Percentiles rank a stretch among this genome's conserved stretches.
Evolutionary conservation across 768 basidiomycete species (phyloP).

Genomic region (Trametes elegans): DNA sequence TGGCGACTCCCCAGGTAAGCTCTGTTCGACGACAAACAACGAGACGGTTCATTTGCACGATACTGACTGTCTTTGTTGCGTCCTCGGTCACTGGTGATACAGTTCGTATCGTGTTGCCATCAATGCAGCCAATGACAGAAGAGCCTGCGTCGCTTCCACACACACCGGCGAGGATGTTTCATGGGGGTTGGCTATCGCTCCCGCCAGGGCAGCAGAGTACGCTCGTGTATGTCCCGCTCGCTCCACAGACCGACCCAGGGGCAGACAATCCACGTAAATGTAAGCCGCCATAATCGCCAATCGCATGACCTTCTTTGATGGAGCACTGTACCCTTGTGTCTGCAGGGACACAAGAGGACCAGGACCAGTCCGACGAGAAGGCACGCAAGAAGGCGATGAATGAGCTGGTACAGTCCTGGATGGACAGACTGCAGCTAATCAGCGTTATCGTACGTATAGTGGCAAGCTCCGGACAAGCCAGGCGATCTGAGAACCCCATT

Average conservation of each 20-base stretch:
- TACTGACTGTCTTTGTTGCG: background rate
- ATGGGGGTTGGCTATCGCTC: background rate
- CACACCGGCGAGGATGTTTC: background rate
- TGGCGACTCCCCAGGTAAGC: too few relatives aligned
- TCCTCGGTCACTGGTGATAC: background rate
- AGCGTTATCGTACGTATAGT: constrained; percentile 51
- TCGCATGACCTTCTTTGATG: background rate
- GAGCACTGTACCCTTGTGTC: background rate
- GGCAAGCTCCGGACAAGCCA: too few relatives aligned
- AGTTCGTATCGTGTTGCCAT: background rate
- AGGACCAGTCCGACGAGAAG: constrained; percentile 47
- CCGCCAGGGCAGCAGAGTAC: background rate
- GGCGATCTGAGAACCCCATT: too few relatives aligned
- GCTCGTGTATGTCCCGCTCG: background rate
- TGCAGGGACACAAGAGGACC: constrained; percentile 47
- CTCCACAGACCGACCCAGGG: background rate
- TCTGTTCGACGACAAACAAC: too few relatives aligned
- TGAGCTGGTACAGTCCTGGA: constrained; percentile 58
- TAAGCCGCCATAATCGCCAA: background rate
- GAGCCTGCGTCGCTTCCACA: constrained; percentile 1
- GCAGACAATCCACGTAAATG: background rate
- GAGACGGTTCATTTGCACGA: too few relatives aligned
- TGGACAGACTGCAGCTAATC: constrained; percentile 60
- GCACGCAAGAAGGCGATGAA: constrained; percentile 44
- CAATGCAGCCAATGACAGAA: constrained; percentile 1